phyloP scores from a whole-genome alignment of 495 filamentous ascomycete species.

The Arthonia radiata region DNA sequence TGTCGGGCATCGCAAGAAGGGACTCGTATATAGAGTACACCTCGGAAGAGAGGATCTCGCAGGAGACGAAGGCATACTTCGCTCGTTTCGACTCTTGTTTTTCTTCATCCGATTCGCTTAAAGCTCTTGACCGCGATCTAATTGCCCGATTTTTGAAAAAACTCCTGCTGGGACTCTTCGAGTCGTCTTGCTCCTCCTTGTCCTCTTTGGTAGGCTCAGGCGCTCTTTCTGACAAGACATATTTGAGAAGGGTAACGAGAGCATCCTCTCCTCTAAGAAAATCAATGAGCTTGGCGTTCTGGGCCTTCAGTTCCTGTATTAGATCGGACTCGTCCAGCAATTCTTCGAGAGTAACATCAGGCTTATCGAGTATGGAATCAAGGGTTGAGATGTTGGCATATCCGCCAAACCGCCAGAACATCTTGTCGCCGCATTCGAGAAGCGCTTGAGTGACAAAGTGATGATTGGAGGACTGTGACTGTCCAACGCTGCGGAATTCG shows the following conservation, averaged over 20 bases:
- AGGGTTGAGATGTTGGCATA: slow-evolving; percentile 93
- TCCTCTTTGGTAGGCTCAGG: slow-evolving; percentile 18
- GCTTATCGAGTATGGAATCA: slow-evolving; percentile 87
- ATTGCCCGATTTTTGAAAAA: slow-evolving; percentile 2
- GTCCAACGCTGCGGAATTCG: too few species aligned
- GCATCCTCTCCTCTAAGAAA: slow-evolving; percentile 73
- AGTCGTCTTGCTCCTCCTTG: slow-evolving; percentile 2
- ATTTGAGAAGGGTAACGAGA: slow-evolving; percentile 67
- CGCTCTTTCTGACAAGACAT: slow-evolving; percentile 40
- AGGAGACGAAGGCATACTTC: slow-evolving; percentile 75
- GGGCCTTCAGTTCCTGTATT: slow-evolving; percentile 91
- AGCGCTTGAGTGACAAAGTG: too few species aligned
- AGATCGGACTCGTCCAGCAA: slow-evolving; percentile 86
- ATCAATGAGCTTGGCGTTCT: slow-evolving; percentile 94
- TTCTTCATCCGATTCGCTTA: slow-evolving; percentile 13
- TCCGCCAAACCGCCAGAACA: slow-evolving; percentile 98
- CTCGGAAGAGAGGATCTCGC: slow-evolving; percentile 84
- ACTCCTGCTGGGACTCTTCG: too few species aligned
- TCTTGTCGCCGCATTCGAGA: too few species aligned
- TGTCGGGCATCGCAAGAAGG: slow-evolving; percentile 55
- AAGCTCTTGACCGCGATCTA: slow-evolving; percentile 3
- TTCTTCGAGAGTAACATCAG: slow-evolving; percentile 83
- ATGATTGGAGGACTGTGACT: too few species aligned
- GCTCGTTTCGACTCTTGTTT: slow-evolving; percentile 56
- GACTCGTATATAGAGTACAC: slow-evolving; percentile 90